Evolutionary conservation across 768 basidiomycete genomes (phyloP).

Genomic region (Serendipita vermifera): DNA sequence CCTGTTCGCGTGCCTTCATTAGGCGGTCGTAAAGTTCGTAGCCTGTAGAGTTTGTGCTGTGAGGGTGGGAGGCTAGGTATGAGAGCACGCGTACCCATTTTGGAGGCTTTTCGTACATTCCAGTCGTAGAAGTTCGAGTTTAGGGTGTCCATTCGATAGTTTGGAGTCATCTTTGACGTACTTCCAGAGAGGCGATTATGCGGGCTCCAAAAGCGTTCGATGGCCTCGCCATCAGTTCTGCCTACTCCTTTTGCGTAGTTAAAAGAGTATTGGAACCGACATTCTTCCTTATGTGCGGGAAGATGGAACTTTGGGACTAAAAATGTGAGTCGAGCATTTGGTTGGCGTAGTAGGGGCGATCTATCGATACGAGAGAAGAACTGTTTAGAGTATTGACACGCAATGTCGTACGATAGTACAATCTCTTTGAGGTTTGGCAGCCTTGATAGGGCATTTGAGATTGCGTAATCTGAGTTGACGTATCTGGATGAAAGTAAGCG

Average conservation of each 20-base stretch:
- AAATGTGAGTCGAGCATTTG: constrained; percentile 12
- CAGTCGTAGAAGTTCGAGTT: not conserved
- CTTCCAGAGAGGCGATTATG: not conserved
- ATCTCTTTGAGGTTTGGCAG: not conserved
- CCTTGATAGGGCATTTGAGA: not conserved
- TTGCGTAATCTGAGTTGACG: not conserved
- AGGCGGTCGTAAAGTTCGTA: not conserved
- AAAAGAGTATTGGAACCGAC: constrained; percentile 17
- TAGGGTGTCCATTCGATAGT: not conserved
- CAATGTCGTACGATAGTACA: constrained; percentile 24
- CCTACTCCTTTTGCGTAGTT: not conserved
- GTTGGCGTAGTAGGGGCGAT: not conserved
- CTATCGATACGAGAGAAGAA: not conserved
- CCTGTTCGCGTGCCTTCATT: not conserved
- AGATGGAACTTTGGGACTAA: constrained; percentile 31
- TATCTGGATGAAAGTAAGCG: not conserved
- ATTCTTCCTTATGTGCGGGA: constrained; percentile 23
- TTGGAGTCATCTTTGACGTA: not conserved
- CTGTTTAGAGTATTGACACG: constrained; percentile 21
- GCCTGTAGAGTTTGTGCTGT: too few relatives aligned
- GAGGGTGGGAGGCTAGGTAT: too few relatives aligned
- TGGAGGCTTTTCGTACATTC: not conserved
- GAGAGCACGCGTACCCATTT: not conserved
- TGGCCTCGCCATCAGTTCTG: not conserved
- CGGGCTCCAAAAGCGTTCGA: not conserved